Base-by-base conservation (phyloP, 1,139 yeast species). In the Suhomyces chickasaworum region DNA sequence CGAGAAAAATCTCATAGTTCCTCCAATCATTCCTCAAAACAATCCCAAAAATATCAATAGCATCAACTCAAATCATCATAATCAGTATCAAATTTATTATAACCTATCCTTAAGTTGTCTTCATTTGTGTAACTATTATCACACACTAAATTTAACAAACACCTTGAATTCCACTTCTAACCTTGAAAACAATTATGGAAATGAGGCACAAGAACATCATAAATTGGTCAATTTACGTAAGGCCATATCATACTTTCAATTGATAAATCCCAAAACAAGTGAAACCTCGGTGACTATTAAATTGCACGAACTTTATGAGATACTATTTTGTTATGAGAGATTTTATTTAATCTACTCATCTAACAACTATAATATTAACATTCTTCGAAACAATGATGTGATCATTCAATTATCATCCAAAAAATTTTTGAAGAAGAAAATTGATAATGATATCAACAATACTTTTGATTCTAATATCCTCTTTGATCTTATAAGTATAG, bases 81-180 rank as follows among this genome's bases (percentile, higher is more conserved):
- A 61, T 47, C 65, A 64, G 31, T 61, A 61, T 45, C 67, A 63
- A 44, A 61, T 70, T 17, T 68, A 65, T 50, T 73, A 70, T 53
- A 68, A 71, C 51, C 60, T 68, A 41, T 63, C 75, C 8, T 49
- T 71, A 18, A 52, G 66, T 9, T 63, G 64, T 36, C 48, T 71
- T 12, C 73, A 73, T 50, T 54, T 71, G 49, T 69, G 67, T 47
- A 63, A 65, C 46, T 72, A 70, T 51, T 68, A 68, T 54, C 73
- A 70, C 54, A 67, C 60, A 25, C 52, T 65, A 48, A 65, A 63
- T 41, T 48, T 55, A 37, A 56, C 54, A 35, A 56, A 56, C 48
- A 53, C 59, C 31, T 47, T 55, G 33, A 57, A 54, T 43, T 45
- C 54, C 36, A 48, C 49, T n/a, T 33, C 53, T 56, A 59, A 48